Evolutionary conservation across 306 rosid species (phyloP).

Genomic region (Quercus aquifolioides): DNA sequence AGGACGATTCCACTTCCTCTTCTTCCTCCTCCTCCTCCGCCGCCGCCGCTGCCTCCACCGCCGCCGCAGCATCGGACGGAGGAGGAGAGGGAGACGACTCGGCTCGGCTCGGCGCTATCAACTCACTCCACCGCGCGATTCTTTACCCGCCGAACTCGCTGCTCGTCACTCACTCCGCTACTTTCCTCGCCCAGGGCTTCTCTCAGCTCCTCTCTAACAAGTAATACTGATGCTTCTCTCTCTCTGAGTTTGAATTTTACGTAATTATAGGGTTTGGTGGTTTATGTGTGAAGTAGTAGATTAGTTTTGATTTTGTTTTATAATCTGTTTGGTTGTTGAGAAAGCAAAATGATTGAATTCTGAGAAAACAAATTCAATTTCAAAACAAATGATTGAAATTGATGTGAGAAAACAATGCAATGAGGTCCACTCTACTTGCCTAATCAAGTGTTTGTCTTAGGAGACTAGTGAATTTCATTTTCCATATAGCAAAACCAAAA

Average conservation of each 20-base stretch:
- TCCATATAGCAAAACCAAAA: no score
- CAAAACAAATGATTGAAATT: no score
- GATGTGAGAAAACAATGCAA: no score
- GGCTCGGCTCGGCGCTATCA: conserved; percentile 64
- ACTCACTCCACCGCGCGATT: conserved; percentile 83
- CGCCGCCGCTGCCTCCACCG: neutral
- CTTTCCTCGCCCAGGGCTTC: conserved; percentile 77
- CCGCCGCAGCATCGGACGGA: conserved; percentile 13
- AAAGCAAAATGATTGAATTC: neutral
- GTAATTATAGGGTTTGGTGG: neutral
- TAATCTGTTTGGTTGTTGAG: neutral
- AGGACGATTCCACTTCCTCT: conserved; percentile 44
- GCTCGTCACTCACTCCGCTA: conserved; percentile 86
- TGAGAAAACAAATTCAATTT: neutral
- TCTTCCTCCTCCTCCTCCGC: conserved; percentile 10
- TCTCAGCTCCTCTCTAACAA: conserved; percentile 87
- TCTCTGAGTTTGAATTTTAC: neutral
- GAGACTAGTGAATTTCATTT: no score
- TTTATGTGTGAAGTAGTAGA: neutral
- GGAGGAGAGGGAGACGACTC: conserved; percentile 45
- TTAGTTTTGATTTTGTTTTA: neutral
- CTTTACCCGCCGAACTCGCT: conserved; percentile 80
- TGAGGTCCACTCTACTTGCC: no score
- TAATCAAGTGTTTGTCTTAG: no score
- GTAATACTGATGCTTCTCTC: conserved; percentile 24